phyloP scores from a whole-genome alignment of 208 protist genomes.

The Lotmaria passim region DNA sequence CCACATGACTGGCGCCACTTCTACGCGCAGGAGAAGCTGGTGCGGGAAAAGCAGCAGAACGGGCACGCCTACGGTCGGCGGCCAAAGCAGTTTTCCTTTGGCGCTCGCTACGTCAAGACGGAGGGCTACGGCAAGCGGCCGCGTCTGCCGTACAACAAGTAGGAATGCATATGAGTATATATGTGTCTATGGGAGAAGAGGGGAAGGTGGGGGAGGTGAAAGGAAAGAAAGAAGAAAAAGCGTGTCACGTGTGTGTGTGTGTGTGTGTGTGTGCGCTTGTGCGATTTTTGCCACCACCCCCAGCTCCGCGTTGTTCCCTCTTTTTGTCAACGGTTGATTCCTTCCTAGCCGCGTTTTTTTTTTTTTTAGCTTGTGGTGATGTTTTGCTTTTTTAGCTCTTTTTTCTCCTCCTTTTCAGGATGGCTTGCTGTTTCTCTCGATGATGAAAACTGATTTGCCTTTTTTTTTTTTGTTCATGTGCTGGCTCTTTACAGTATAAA shows the following conservation, averaged over 20 bases:
- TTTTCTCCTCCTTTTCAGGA: too few species aligned
- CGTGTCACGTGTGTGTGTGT: background rate
- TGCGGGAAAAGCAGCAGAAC: constrained; percentile 80
- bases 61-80: constrained; percentile 72
- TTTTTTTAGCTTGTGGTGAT: too few species aligned
- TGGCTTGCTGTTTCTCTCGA: too few species aligned
- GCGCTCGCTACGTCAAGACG: constrained; percentile 84
- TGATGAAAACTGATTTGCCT: too few species aligned
- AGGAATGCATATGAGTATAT: constrained; percentile 12
- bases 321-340: too few species aligned
- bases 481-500: too few species aligned
- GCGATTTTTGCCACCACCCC: background rate
- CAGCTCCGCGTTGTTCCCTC: too few species aligned
- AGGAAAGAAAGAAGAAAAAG: constrained; percentile 7
- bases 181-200: too few species aligned
- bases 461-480: too few species aligned
- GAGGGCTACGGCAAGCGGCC: constrained; percentile 85
- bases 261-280: constrained; percentile 4
- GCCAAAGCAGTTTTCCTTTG: constrained; percentile 81
- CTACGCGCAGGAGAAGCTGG: constrained; percentile 89
- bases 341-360: too few species aligned
- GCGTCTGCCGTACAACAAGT: constrained; percentile 91
- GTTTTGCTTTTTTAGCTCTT: too few species aligned
- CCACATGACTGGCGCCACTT: constrained; percentile 88
- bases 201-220: constrained; percentile 15